A percentile compares a stretch with the other conserved stretches of the same genome.
phyloP scores from a whole-genome alignment of 257 asterid species.

The Ilex asprella region DNA sequence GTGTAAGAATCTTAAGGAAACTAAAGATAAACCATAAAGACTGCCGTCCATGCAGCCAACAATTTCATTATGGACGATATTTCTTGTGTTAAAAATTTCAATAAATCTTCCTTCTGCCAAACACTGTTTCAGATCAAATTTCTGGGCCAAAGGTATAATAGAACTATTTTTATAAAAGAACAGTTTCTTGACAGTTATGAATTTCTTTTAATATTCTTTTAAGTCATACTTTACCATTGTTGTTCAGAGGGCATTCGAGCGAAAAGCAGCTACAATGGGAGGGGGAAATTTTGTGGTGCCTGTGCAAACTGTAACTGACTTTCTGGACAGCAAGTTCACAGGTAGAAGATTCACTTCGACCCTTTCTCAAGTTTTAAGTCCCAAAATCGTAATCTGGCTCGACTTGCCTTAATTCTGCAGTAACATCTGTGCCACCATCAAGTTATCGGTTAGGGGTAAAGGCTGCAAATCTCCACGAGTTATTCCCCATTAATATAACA shows the following conservation, averaged over 20 bases:
- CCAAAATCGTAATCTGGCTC: conserved; percentile 10
- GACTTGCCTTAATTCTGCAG: conserved; percentile 34
- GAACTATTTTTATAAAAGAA: too few species aligned
- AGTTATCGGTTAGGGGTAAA: conserved; percentile 89
- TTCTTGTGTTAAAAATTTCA: too few species aligned
- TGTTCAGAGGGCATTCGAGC: conserved; percentile 60
- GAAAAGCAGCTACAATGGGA: conserved; percentile 77
- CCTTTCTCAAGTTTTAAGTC: neutral
- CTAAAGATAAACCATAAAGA: too few species aligned
- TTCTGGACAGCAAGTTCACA: conserved; percentile 54
- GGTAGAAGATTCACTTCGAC: conserved; percentile 24
- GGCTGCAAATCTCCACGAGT: conserved; percentile 73
- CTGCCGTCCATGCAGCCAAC: too few species aligned
- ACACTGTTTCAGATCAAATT: too few species aligned
- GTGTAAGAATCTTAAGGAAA: too few species aligned
- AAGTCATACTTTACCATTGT: conserved; percentile 4
- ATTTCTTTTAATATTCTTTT: neutral
- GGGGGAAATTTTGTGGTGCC: conserved; percentile 96
- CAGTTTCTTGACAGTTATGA: neutral
- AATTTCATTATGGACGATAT: too few species aligned
- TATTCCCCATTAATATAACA: conserved; percentile 64
- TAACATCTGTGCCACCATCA: conserved; percentile 59
- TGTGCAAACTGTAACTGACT: conserved; percentile 72
- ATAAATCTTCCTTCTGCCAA: too few species aligned
- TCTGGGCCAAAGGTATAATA: too few species aligned